Conservation (phyloP, 176 grass and related monocot species). For the Oryza coarctata region DNA sequence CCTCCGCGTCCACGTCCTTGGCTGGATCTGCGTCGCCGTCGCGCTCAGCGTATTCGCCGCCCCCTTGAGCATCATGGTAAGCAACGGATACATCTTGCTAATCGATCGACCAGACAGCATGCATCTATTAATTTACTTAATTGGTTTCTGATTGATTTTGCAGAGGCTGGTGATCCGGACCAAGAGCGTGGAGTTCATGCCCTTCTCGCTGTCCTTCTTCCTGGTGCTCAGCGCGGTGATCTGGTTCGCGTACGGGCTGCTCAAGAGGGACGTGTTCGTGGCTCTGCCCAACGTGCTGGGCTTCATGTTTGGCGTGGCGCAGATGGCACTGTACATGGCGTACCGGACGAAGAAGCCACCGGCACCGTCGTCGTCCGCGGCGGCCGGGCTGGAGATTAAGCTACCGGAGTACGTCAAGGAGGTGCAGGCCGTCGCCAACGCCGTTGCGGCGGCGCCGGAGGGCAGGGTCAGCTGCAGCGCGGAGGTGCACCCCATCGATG, state of each 20-base stretch:
- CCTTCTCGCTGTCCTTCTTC: conserved; percentile 80
- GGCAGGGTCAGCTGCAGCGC: conserved; percentile 40
- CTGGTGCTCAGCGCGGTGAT: conserved; percentile 78
- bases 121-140: too few relatives aligned
- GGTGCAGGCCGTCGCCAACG: background rate
- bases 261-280: conserved; percentile 77
- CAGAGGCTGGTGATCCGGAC: conserved; percentile 88
- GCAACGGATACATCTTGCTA: background rate
- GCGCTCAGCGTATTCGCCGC: conserved; percentile 79
- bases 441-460: conserved; percentile 1
- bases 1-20: conserved; percentile 58
- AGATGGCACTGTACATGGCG: conserved; percentile 78
- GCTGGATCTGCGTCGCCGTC: conserved; percentile 79
- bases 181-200: conserved; percentile 99
- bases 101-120: background rate
- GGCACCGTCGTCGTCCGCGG: background rate
- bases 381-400: conserved; percentile 42
- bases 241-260: conserved; percentile 84
- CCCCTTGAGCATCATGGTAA: conserved; percentile 84
- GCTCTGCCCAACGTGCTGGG: conserved; percentile 79
- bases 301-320: conserved; percentile 73
- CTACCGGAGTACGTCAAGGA: conserved; percentile 50
- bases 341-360: conserved; percentile 47
- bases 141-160: background rate
- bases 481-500: conserved; percentile 62